Evolutionary conservation across 1,139 yeast genomes (phyloP).

Genomic region (Zygoascus sp.): DNA sequence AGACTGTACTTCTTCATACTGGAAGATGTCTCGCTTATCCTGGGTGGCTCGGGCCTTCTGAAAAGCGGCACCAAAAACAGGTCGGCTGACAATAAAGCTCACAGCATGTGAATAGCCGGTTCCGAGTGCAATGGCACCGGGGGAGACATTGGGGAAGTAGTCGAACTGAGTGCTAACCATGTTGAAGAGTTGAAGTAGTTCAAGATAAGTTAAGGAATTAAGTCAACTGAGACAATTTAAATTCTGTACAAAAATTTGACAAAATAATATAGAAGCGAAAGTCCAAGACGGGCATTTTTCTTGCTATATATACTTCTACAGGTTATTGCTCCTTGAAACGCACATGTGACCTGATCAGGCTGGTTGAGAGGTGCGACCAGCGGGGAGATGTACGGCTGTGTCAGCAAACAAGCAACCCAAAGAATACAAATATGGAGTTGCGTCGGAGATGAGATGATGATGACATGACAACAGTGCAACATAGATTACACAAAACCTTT

Average conservation of each 20-base stretch:
- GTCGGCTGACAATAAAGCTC: conserved; percentile 36
- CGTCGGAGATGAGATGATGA: background rate
- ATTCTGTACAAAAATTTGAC: no score
- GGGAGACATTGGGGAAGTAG: conserved; percentile 25
- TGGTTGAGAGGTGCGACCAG: background rate
- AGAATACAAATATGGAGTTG: no score
- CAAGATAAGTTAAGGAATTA: no score
- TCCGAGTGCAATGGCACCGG: conserved; percentile 39
- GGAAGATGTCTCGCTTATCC: conserved; percentile 36
- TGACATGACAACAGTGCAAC: no score
- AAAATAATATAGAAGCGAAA: background rate
- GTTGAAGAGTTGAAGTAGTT: no score
- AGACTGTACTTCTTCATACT: conserved; percentile 38
- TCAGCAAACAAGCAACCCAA: background rate
- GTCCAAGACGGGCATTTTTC: background rate
- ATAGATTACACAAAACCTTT: no score
- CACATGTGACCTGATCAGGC: conserved; percentile 1
- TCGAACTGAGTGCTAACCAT: conserved; percentile 13
- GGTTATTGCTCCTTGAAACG: background rate
- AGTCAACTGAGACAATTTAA: no score
- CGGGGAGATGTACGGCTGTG: background rate
- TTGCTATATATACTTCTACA: background rate
- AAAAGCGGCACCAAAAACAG: conserved; percentile 40
- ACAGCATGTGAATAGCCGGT: conserved; percentile 39
- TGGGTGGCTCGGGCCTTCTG: conserved; percentile 35